phyloP scores from a whole-genome alignment of 2,329 filamentous ascomycete species.

The Monosporascus sp. region DNA sequence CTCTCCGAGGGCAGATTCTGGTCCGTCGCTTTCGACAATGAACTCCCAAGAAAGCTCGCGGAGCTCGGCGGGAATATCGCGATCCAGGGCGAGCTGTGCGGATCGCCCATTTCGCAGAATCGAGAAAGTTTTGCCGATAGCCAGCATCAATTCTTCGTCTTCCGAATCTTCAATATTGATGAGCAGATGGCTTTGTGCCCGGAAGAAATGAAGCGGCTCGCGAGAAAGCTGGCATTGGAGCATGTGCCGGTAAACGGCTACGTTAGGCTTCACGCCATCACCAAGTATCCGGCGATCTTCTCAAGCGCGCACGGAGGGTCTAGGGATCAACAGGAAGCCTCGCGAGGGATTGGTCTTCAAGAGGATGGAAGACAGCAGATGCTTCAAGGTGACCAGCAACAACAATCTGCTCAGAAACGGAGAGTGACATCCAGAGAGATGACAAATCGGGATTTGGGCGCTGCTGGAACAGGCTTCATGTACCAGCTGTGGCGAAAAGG shows the following conservation, averaged over 20 bases:
- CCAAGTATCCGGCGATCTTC: slow-evolving; percentile 10
- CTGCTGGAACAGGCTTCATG: too few relatives aligned
- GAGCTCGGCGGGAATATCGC: slow-evolving; percentile 14
- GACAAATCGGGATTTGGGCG: too few relatives aligned
- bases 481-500: too few relatives aligned
- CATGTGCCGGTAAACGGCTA: slow-evolving; percentile 23
- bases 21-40: slow-evolving; percentile 14
- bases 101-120: slow-evolving; percentile 19
- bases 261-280: slow-evolving; percentile 13
- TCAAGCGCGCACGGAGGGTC: slow-evolving; percentile 15
- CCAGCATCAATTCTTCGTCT: slow-evolving; percentile 20
- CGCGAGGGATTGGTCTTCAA: slow-evolving; percentile 25
- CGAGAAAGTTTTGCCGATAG: slow-evolving; percentile 16
- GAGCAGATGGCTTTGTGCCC: slow-evolving; percentile 9
- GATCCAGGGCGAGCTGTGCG: slow-evolving; percentile 28
- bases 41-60: slow-evolving; percentile 16
- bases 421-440: slow-evolving; percentile 1
- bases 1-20: slow-evolving; percentile 13
- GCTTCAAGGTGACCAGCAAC: slow-evolving; percentile 24
- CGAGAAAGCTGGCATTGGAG: slow-evolving; percentile 8
- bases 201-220: slow-evolving; percentile 4
- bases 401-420: slow-evolving; percentile 13
- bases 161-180: slow-evolving; percentile 22
- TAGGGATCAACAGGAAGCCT: not conserved
- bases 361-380: slow-evolving; percentile 14